phyloP scores from a whole-genome alignment of 1,139 yeast species.

The Scheffersomyces illinoinensis region DNA sequence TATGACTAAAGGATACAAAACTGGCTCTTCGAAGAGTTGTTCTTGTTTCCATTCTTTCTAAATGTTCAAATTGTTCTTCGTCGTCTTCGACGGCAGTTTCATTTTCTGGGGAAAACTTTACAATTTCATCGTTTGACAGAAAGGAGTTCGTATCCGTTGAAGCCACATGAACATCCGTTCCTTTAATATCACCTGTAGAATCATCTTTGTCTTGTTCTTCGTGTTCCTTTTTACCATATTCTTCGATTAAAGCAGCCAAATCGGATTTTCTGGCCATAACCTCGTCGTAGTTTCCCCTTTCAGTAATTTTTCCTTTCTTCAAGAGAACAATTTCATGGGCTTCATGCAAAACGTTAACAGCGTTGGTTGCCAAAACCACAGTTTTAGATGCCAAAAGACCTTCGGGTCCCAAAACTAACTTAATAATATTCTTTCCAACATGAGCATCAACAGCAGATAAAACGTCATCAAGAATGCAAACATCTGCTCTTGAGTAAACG shows the following conservation, averaged over 20 bases:
- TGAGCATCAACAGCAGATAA: constrained; percentile 29
- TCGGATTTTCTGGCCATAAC: constrained; percentile 22
- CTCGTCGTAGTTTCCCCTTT: constrained; percentile 15
- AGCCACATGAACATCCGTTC: background rate
- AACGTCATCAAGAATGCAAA: constrained; percentile 23
- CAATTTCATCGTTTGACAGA: background rate
- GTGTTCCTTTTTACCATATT: constrained; percentile 22
- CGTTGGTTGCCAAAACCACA: constrained; percentile 23
- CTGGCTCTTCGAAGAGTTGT: constrained; percentile 12
- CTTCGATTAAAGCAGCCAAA: constrained; percentile 24
- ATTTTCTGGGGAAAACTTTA: background rate
- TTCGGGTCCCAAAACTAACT: constrained; percentile 12
- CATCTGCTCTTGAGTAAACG: constrained; percentile 24
- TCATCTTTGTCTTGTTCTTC: constrained; percentile 8
- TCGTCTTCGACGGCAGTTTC: background rate
- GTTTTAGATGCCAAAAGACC: constrained; percentile 24
- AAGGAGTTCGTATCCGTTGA: background rate
- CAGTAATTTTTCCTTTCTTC: constrained; percentile 16
- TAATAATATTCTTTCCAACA: constrained; percentile 23
- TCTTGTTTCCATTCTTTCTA: background rate
- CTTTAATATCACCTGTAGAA: background rate
- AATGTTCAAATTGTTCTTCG: background rate
- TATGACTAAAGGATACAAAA: constrained; percentile 23
- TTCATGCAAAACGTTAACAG: constrained; percentile 18
- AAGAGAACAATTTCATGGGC: constrained; percentile 19